Percentiles rank a stretch among this genome's conserved stretches.
Conservation (phyloP, 805 yeast species). For the Yamadazyma endophytica region DNA sequence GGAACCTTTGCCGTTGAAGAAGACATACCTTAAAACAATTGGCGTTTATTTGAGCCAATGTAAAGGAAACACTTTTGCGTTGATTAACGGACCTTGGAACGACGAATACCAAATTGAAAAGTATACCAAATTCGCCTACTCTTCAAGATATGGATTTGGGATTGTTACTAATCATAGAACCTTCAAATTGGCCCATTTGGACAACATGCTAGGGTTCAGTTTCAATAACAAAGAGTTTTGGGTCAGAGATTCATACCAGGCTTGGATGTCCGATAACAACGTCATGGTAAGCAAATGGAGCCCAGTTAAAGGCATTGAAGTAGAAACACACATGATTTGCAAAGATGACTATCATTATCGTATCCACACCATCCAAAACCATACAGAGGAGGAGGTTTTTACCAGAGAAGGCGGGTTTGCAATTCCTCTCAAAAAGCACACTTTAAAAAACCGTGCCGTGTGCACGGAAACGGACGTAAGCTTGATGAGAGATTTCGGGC, state of each 20-base stretch:
- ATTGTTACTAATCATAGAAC: slow-evolving; percentile 6
- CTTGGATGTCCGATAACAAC: slow-evolving; percentile 1
- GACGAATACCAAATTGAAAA: slow-evolving; percentile 8
- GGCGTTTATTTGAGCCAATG: slow-evolving; percentile 10
- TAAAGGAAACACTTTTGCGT: slow-evolving; percentile 7
- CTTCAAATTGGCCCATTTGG: slow-evolving; percentile 6
- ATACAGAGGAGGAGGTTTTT: slow-evolving; percentile 2
- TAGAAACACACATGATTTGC: slow-evolving; percentile 8
- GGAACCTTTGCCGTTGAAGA: slow-evolving; percentile 4
- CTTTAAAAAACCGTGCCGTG: neutral
- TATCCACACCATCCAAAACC: slow-evolving; percentile 7
- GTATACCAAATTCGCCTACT: slow-evolving; percentile 11
- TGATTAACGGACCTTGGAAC: slow-evolving; percentile 10
- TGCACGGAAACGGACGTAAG: slow-evolving; percentile 1
- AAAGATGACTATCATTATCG: slow-evolving; percentile 7
- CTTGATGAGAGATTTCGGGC: slow-evolving; percentile 4
- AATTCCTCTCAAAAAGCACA: slow-evolving; percentile 1
- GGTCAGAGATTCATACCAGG: slow-evolving; percentile 3
- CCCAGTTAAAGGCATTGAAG: slow-evolving; percentile 6
- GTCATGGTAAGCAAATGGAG: slow-evolving; percentile 8
- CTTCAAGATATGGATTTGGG: slow-evolving; percentile 10
- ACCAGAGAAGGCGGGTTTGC: slow-evolving; percentile 13
- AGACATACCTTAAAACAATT: slow-evolving; percentile 3
- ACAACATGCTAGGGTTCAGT: slow-evolving; percentile 12
- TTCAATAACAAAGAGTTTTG: slow-evolving; percentile 6